Conservation (phyloP, 345 rosid genomes). For the Trapa incisa region DNA sequence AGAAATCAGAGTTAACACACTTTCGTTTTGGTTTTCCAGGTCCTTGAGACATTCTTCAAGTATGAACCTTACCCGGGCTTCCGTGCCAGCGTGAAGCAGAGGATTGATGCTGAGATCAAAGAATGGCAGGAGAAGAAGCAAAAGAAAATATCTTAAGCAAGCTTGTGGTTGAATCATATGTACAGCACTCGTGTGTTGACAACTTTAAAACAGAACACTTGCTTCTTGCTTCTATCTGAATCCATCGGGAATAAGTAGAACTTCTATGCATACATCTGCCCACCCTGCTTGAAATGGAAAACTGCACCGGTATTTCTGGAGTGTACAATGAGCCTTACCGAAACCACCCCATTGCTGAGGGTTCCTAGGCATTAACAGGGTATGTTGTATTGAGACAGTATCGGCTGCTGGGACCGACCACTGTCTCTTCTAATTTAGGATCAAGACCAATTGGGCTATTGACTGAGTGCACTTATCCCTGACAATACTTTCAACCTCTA, state of each 20-base stretch:
- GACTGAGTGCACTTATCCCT: too few relatives aligned
- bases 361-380: background rate
- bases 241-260: background rate
- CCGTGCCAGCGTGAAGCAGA: background rate
- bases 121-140: slow-evolving; percentile 13
- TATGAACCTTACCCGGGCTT: slow-evolving; percentile 71
- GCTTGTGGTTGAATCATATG: background rate
- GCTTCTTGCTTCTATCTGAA: background rate
- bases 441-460: slow-evolving; percentile 11
- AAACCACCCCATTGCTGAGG: background rate
- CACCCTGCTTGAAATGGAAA: background rate
- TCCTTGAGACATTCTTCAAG: slow-evolving; percentile 41
- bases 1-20: background rate
- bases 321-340: background rate
- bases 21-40: slow-evolving; percentile 20
- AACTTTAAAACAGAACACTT: background rate
- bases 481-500: too few relatives aligned
- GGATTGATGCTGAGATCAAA: slow-evolving; percentile 11
- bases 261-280: background rate
- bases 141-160: slow-evolving; percentile 7
- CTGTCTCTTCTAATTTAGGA: background rate
- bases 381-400: background rate
- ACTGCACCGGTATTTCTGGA: background rate
- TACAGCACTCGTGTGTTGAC: background rate
- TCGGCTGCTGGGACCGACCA: background rate